A percentile compares a stretch with the other conserved stretches of the same genome.
Evolutionary conservation across 177 flowering plant genomes (phyloP).

Genomic region (Vitis hybrid): DNA sequence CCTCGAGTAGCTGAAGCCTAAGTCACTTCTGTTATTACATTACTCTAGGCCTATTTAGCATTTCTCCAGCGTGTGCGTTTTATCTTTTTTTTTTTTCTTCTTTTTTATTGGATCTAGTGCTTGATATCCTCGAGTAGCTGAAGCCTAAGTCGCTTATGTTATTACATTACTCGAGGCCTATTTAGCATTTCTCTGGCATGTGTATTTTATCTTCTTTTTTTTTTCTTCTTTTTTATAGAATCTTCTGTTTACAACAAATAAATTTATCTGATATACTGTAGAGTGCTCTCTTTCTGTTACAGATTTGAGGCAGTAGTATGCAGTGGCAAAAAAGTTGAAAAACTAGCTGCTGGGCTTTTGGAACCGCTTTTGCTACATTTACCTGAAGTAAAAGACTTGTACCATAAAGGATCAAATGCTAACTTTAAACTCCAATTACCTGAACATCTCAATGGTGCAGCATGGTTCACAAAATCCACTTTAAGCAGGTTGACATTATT

Average conservation of each 20-base stretch:
- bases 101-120: too few species aligned
- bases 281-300: slow-evolving; percentile 4
- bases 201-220: background rate
- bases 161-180: too few species aligned
- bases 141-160: too few species aligned
- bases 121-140: too few species aligned
- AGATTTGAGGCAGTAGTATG: slow-evolving; percentile 71
- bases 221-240: background rate
- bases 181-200: background rate
- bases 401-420: slow-evolving; percentile 35
- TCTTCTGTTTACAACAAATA: background rate
- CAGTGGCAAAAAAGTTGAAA: slow-evolving; percentile 42
- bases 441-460: slow-evolving; percentile 27
- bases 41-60: too few species aligned
- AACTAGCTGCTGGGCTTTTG: slow-evolving; percentile 52
- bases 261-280: background rate
- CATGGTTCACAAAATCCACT: slow-evolving; percentile 83
- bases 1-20: too few species aligned
- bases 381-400: slow-evolving; percentile 36
- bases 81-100: too few species aligned
- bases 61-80: too few species aligned
- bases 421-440: slow-evolving; percentile 53
- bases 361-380: slow-evolving; percentile 54
- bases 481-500: slow-evolving; percentile 41
- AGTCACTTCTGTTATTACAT: too few species aligned